Conservation (phyloP, 441 rosid genomes). For the Dalechampia spathulata region DNA sequence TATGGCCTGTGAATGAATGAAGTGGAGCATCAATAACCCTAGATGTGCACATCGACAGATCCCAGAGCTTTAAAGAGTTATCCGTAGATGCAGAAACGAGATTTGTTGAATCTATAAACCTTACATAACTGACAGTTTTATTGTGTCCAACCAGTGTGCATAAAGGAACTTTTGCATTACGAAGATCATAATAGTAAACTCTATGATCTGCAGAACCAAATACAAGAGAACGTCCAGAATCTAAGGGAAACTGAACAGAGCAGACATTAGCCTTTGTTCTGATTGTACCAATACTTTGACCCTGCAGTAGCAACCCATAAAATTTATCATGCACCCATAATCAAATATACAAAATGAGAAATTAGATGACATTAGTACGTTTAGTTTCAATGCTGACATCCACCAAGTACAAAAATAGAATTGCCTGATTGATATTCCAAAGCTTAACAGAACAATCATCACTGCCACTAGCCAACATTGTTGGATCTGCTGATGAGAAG, state of each 20-base stretch:
- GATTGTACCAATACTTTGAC: slow-evolving; percentile 76
- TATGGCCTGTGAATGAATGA: slow-evolving; percentile 83
- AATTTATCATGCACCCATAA: slow-evolving; percentile 39
- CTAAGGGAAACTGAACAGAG: slow-evolving; percentile 85
- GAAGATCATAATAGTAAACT: slow-evolving; percentile 91
- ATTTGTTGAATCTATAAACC: slow-evolving; percentile 63
- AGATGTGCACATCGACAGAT: slow-evolving; percentile 66
- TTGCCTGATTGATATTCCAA: slow-evolving; percentile 99
- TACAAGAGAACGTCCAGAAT: slow-evolving; percentile 71
- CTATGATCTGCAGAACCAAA: slow-evolving; percentile 97
- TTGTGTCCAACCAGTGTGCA: slow-evolving; percentile 76
- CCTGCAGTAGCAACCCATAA: slow-evolving; percentile 57
- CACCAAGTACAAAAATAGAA: slow-evolving; percentile 66
- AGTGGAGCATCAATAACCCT: slow-evolving; percentile 63
- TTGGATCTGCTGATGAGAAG: slow-evolving; percentile 82
- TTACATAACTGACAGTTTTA: slow-evolving; percentile 93
- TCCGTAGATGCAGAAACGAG: slow-evolving; percentile 93
- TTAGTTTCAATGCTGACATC: slow-evolving; percentile 85
- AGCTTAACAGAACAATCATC: slow-evolving; percentile 92
- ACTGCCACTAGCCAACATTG: slow-evolving; percentile 86
- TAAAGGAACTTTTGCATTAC: slow-evolving; percentile 71
- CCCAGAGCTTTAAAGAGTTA: slow-evolving; percentile 96
- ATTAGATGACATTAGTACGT: slow-evolving; percentile 46
- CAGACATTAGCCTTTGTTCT: slow-evolving; percentile 91
- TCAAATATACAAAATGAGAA: slow-evolving; percentile 23